Conservation (phyloP, 1,284 basidiomycete species). For the Singerocomus inundabilis region DNA sequence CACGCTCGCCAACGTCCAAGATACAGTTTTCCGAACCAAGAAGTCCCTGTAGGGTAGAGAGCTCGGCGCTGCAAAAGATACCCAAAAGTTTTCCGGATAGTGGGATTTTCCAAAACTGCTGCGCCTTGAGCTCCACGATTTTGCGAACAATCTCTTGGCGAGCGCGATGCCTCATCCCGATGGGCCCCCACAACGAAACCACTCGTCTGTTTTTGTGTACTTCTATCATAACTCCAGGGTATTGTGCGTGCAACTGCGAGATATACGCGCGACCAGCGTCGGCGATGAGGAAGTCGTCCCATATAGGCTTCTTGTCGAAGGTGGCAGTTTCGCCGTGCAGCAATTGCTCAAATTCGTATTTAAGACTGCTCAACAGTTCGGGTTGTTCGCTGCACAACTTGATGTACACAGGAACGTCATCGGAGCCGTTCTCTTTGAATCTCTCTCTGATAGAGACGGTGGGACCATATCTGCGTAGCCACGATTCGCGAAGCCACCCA, state of each 20-base stretch:
- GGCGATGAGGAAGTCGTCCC: constrained; percentile 59
- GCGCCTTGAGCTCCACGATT: constrained; percentile 40
- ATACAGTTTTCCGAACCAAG: constrained; percentile 43
- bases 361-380: constrained; percentile 50
- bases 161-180: constrained; percentile 38
- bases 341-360: constrained; percentile 56
- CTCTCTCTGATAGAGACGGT: constrained; percentile 30
- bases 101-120: constrained; percentile 42
- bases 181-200: constrained; percentile 54
- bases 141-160: constrained; percentile 46
- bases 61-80: constrained; percentile 44
- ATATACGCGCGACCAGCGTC: constrained; percentile 45
- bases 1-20: constrained; percentile 30
- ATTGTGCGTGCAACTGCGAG: constrained; percentile 37
- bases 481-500: constrained; percentile 31
- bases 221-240: constrained; percentile 44
- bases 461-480: constrained; percentile 26
- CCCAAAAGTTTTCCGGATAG: constrained; percentile 46
- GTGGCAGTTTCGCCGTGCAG: constrained; percentile 56
- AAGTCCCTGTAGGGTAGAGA: constrained; percentile 37
- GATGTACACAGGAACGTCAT: constrained; percentile 34
- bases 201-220: constrained; percentile 40
- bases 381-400: constrained; percentile 47
- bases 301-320: constrained; percentile 48
- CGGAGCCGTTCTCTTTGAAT: constrained; percentile 19